Evolutionary conservation across 1,284 basidiomycete genomes (phyloP), one percentile per base, ranked within the genome.

Genomic region (Pisolithus thermaeus): DNA sequence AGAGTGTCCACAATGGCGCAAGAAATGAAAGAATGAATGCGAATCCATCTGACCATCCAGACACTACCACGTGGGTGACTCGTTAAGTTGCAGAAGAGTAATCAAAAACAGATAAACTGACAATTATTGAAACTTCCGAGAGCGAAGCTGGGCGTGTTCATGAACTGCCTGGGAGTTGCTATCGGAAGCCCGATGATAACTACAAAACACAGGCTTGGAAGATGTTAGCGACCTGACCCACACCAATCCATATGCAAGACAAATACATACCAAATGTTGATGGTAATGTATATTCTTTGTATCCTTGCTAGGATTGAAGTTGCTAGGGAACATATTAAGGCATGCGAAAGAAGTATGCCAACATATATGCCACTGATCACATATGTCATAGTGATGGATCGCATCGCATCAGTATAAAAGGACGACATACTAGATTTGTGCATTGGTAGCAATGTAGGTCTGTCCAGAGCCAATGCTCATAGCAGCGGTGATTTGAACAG

Each of bases 21-120:
- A 80, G 62, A 55, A 79, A 73, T 25, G 73, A 73, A 3, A 80
- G 65, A 42, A 80, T 62, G 59, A 80, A 80, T 1, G 78, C 71
- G 52, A 72, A 75, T 4, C 69, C 73, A 45, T 67, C 65, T 4
- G 70, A 69, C 76, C 76, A 83, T 4, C 74, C 74, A 22, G 73
- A 72, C n/a, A 76, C 75, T 77, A 35, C 12, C n/a, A 2, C 4
- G 27, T 1, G 40, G 1, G 20, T 50, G 12, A 42, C 8, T n/a
- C 9, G 5, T 3, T 27, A 1, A 43, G 25, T 7, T 14, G 43
- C 3, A 3, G 2, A 43, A n/a, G 14, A 9, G 41, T n/a, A 2
- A 35, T 25, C 1, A 8, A n/a, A 8, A 46, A 9, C 18, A 38
- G 16, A 46, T 16, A 7, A 11, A 38, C 64, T 54, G 49, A 72